Base-by-base conservation (phyloP, 2,329 filamentous ascomycete species). In the Fusarium guadeloupense region DNA sequence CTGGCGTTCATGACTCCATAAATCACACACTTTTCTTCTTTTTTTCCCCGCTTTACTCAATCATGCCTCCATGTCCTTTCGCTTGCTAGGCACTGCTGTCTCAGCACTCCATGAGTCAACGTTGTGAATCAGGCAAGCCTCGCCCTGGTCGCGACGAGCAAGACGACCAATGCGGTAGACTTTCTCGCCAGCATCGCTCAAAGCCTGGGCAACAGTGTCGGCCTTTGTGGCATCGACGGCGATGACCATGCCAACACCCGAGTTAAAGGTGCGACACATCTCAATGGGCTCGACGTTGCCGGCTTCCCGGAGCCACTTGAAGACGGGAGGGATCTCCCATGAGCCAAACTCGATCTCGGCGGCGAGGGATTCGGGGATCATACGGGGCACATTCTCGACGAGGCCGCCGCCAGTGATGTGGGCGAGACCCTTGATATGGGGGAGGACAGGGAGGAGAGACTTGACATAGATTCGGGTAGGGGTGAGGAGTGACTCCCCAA, bases 381-480 rank as follows among this genome's bases (percentile, higher is more conserved):
- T 96, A 64, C 95, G 89, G 25, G 95, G 95, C 21, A 99, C 89
- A 75, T 99, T 99, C 78, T 99, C 95, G 16, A 89, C 82, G 17
- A 99, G 84, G 10, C 95, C 95, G 59, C 95, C 95, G 44, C 95
- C 95, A 0, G 95, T 99, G 78, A 99, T 98, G 78, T 99, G 95
- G 10, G 95, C 91, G 75, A 98, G 90, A 47, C 95, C 95, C 80
- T 97, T 96, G 75, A 98, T 82, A 34, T 92, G 80, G 9, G 82
- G 78, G 19, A 85, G 77, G 1, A 90, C 85, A 42, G 87, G 83
- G 9, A 98, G 85, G 19, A 96, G 78, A 28, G 90, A 83, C 74
- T 90, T 90, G 70, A 98, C 95, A 77, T 99, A 99, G 74, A 99
- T 97, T 66, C 89, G 86, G 1, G 95, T 99, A 0, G 95, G 95